These are phyloP conservation scores for Myochromella boudieri DNA, from an alignment of 768 basidiomycete genomes.

Conservation along the genomic window DNA sequence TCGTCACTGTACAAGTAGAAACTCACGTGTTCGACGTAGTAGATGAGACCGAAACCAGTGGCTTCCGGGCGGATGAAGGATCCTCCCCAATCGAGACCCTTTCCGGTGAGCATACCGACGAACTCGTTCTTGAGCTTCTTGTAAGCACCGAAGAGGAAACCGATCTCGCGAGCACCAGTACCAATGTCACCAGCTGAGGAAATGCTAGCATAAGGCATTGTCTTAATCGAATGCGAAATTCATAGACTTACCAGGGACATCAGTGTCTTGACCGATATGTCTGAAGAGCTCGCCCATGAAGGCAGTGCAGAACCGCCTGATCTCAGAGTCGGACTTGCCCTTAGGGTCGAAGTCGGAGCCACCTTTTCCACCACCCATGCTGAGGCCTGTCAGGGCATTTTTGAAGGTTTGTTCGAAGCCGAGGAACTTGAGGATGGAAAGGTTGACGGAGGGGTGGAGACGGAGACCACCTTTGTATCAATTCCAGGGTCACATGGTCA, in stretches of 20 bases:
- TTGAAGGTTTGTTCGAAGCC: constrained; percentile 83
- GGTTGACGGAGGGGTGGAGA: constrained; percentile 77
- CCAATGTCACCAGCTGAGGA: constrained; percentile 67
- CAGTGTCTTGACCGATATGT: constrained; percentile 72
- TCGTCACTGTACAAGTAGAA: neutral
- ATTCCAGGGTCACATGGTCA: constrained; percentile 4
- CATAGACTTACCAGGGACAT: constrained; percentile 54
- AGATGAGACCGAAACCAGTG: constrained; percentile 73
- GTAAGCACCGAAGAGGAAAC: constrained; percentile 77
- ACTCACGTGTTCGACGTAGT: constrained; percentile 71
- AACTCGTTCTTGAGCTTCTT: constrained; percentile 74
- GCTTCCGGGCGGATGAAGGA: constrained; percentile 75
- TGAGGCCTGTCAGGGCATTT: constrained; percentile 74
- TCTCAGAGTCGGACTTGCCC: constrained; percentile 75
- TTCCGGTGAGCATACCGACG: constrained; percentile 69
- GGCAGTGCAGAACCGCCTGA: constrained; percentile 65
- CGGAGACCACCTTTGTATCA: constrained; percentile 75
- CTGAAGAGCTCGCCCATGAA: constrained; percentile 77
- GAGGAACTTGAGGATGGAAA: constrained; percentile 83
- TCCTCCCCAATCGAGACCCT: constrained; percentile 69
- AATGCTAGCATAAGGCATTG: neutral
- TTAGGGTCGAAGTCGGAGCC: constrained; percentile 82
- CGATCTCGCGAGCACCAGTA: constrained; percentile 74
- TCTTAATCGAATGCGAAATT: neutral
- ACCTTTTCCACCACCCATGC: constrained; percentile 81